Evolutionary conservation across 139 green algal species (phyloP).

Genomic region (Coelastrella sp.): DNA sequence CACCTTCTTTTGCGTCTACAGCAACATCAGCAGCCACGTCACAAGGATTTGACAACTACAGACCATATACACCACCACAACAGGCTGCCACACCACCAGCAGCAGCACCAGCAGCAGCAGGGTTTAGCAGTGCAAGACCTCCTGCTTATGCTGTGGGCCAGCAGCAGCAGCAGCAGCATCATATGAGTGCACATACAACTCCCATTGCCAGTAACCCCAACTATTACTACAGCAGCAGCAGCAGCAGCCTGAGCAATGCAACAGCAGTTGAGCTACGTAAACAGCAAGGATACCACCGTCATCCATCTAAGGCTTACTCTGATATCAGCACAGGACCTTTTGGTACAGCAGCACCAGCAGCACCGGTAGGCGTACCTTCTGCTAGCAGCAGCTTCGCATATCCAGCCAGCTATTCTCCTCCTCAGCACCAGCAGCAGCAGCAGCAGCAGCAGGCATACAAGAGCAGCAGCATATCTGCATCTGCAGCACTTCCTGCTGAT

Average conservation of each 20-base stretch:
- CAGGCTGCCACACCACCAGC: neutral
- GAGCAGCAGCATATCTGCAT: neutral
- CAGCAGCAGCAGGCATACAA: neutral
- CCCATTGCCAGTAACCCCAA: neutral
- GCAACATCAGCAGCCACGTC: neutral
- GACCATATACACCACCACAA: too few relatives aligned
- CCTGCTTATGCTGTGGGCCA: too few relatives aligned
- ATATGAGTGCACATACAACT: too few relatives aligned
- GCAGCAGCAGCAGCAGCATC: neutral
- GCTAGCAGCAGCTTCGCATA: neutral
- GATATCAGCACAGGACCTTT: neutral
- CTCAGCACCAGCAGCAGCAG: neutral
- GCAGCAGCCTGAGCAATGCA: neutral
- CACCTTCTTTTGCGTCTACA: neutral
- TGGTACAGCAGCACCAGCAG: neutral
- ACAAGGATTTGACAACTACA: too few relatives aligned
- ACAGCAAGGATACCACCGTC: neutral
- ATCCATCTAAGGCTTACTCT: neutral
- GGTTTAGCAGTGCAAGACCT: too few relatives aligned
- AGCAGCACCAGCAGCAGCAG: conserved; percentile 14
- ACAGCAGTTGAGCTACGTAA: too few relatives aligned
- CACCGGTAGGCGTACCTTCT: neutral
- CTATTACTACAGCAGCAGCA: neutral
- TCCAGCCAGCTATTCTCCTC: neutral
- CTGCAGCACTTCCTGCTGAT: neutral